Base-by-base conservation (phyloP, 257 asterid genomes). In the Solanum lycopersicoides region DNA sequence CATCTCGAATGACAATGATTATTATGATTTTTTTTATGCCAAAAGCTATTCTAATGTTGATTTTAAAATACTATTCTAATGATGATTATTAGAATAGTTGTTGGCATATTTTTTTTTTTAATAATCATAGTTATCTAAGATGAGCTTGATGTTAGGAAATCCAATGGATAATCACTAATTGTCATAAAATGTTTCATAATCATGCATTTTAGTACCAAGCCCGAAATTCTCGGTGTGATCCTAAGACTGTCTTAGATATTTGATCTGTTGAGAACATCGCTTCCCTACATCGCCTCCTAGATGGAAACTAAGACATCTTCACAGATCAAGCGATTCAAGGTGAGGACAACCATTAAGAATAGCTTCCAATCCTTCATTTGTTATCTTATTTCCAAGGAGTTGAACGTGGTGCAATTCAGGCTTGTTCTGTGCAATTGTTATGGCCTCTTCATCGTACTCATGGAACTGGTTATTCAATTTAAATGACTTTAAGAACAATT, bases 261-360 rank as follows among this genome's bases (percentile, higher is more conserved):
- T 91, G 35, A 92, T 79, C 84, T 88, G 92, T 79, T 72, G 82
- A 32, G 60, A 53, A 76, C 92, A 90, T 88, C 87, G 87, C 92
- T 90, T 11, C 42, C 39, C 44, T 41, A 82, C 91, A 90, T 86
- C 88, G 83, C 91, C 91, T 12, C 44, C 41, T 76, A 90, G 90
- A 68, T 91, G 42, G 68, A 92, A 85, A 44, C 42, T 42, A 20
- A 53, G 84, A 87, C 95, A 93, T 20, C 37, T 79, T 14, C 93
- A 86, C 6, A 94, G 50, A 89, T 91, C 94, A 53, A 94, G 92
- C 56, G 93, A 91, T 75, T 94, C 93, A 75, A 94, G 93, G 47
- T 69, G 82, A 3, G 91, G 90, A 83, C 95, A 94, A n/a, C 91
- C 91, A 45, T 88, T 89, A 87, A 94, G 92, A 89, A 94, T 86